Percentiles rank a stretch among this genome's conserved stretches.
Evolutionary conservation across 1,139 yeast genomes (phyloP).

Genomic region (Suhomyces yuchorum): DNA sequence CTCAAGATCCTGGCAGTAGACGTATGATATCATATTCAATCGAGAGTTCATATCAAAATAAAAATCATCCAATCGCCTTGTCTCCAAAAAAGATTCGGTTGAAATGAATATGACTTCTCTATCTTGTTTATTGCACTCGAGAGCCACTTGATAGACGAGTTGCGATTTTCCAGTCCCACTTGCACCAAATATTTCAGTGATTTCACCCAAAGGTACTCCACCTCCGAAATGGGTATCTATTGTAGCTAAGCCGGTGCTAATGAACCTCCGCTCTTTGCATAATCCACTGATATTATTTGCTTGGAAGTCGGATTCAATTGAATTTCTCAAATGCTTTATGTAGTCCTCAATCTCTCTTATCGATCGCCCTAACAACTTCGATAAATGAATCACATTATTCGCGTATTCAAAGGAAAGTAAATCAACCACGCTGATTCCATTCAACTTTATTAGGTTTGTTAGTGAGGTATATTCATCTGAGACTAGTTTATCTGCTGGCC

Average conservation of each 20-base stretch:
- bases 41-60: constrained; percentile 27
- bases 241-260: constrained; percentile 61
- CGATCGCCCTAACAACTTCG: constrained; percentile 50
- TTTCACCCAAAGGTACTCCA: constrained; percentile 65
- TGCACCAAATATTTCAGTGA: constrained; percentile 83
- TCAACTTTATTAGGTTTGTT: constrained; percentile 15
- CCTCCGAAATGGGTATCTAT: constrained; percentile 65
- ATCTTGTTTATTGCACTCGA: constrained; percentile 51
- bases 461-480: constrained; percentile 22
- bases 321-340: constrained; percentile 2
- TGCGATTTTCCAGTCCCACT: constrained; percentile 88
- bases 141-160: constrained; percentile 62
- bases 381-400: constrained; percentile 28
- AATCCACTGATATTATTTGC: background rate
- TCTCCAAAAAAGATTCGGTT: constrained; percentile 75
- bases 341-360: constrained; percentile 49
- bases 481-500: constrained; percentile 16
- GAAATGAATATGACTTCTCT: constrained; percentile 62
- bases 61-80: constrained; percentile 52
- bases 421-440: constrained; percentile 31
- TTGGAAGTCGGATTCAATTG: constrained; percentile 13
- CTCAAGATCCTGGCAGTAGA: constrained; percentile 69
- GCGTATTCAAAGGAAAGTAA: constrained; percentile 21
- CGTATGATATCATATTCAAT: constrained; percentile 56
- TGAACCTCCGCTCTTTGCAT: constrained; percentile 7